phyloP scores from a whole-genome alignment of 306 rosid species.

The Prinsepia uniflora region DNA sequence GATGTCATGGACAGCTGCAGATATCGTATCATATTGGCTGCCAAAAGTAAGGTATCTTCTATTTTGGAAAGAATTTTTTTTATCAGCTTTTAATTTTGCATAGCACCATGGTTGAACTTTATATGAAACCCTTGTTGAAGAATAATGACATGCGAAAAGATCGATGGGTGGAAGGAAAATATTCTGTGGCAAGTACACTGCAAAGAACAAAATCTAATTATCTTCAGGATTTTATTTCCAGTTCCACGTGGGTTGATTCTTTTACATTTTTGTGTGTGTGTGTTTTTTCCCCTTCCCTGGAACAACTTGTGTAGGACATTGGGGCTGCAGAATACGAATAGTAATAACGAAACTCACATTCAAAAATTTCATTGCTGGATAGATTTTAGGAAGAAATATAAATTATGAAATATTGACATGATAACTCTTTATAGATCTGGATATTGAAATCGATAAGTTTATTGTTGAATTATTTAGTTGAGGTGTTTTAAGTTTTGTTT shows the following conservation, averaged over 20 bases:
- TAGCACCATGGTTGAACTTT: background rate
- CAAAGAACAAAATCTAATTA: slow-evolving; percentile 32
- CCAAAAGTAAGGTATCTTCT: background rate
- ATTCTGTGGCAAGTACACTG: slow-evolving; percentile 28
- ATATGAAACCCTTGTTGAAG: slow-evolving; percentile 4
- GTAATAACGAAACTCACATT: background rate
- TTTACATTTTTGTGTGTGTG: background rate
- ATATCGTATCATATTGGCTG: too few species aligned
- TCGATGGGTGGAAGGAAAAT: slow-evolving; percentile 7
- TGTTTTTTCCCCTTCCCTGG: background rate
- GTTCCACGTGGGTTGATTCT: slow-evolving; percentile 1
- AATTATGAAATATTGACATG: background rate
- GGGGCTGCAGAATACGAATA: background rate
- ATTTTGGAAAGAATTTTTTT: background rate
- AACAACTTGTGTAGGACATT: slow-evolving; percentile 4
- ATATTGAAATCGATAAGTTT: too few species aligned
- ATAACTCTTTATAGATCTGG: too few species aligned
- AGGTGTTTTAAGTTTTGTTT: background rate
- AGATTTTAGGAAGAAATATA: background rate
- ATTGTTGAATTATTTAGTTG: background rate
- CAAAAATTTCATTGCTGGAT: background rate
- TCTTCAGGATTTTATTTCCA: slow-evolving; percentile 1
- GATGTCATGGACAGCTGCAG: background rate
- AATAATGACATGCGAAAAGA: slow-evolving; percentile 1
- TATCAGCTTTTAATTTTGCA: background rate